phyloP scores from a whole-genome alignment of 1,139 yeast species.

The Blastobotrys proliferans region DNA sequence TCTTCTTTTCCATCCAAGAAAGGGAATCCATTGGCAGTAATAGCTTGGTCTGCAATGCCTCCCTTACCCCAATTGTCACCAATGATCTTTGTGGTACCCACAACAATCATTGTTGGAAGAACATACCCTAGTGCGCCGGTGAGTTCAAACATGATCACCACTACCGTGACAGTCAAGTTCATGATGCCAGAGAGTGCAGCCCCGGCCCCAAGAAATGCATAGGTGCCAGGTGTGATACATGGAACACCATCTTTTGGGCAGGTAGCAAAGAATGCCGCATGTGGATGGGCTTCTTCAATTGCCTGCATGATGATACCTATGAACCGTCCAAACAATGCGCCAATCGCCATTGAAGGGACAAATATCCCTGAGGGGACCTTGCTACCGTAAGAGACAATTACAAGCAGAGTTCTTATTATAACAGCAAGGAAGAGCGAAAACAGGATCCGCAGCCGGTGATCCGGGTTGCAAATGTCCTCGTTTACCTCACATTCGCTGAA shows the following conservation, averaged over 20 bases:
- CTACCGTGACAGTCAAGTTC: constrained; percentile 90
- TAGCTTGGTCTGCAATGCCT: constrained; percentile 96
- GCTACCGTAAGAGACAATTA: constrained; percentile 83
- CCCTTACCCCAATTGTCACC: constrained; percentile 72
- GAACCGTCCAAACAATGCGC: constrained; percentile 90
- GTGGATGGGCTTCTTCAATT: constrained; percentile 44
- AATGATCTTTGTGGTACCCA: constrained; percentile 80
- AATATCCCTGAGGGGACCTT: constrained; percentile 95
- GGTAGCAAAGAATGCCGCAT: constrained; percentile 43
- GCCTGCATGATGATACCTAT: constrained; percentile 67
- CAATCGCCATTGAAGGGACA: constrained; percentile 96
- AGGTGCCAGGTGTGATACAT: constrained; percentile 90
- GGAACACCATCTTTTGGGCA: constrained; percentile 39
- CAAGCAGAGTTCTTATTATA: constrained; percentile 60
- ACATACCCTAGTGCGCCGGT: constrained; percentile 93
- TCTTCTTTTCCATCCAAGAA: constrained; percentile 74
- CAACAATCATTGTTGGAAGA: constrained; percentile 94
- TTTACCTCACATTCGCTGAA: constrained; percentile 74
- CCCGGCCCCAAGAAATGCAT: constrained; percentile 95
- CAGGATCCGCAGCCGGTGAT: constrained; percentile 28
- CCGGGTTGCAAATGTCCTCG: constrained; percentile 30
- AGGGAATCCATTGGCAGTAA: constrained; percentile 83
- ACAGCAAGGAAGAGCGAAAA: constrained; percentile 68
- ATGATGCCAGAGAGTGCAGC: constrained; percentile 95
- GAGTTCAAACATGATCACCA: constrained; percentile 91